phyloP scores from a whole-genome alignment of 1,284 basidiomycete genomes.

The Tilletia walkeri region DNA sequence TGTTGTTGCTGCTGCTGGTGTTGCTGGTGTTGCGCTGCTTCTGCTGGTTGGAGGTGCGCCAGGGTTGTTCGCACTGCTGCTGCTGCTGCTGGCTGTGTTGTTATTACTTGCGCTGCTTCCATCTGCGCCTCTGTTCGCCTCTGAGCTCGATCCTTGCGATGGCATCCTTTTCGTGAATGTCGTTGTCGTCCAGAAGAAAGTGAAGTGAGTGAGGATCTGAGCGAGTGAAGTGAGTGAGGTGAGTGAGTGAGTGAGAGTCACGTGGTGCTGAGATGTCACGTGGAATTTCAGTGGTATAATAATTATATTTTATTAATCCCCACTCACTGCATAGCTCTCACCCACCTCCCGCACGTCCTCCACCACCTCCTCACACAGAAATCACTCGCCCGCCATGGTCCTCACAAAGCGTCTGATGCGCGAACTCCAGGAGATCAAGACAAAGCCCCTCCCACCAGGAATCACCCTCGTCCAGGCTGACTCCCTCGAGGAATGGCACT shows the following conservation, averaged over 20 bases:
- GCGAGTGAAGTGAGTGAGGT: neutral
- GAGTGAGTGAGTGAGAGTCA: no score
- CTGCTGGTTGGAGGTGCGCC: neutral
- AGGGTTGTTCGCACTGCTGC: neutral
- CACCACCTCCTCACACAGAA: no score
- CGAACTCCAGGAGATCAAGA: conserved; percentile 38
- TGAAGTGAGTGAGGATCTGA: neutral
- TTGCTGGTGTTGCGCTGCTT: no score
- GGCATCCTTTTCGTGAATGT: neutral
- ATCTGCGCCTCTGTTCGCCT: neutral
- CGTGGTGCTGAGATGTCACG: no score
- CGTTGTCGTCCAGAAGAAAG: no score
- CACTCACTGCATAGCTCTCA: no score
- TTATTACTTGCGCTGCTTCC: neutral
- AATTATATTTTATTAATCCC: no score
- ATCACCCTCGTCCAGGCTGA: conserved; percentile 38
- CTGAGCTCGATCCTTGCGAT: neutral
- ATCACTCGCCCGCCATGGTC: conserved; percentile 24
- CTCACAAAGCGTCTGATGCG: conserved; percentile 38
- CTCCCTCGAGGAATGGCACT: conserved; percentile 41
- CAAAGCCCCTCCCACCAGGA: conserved; percentile 35
- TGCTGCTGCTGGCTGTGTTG: neutral
- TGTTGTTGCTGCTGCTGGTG: conserved; percentile 15
- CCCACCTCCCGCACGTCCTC: no score
- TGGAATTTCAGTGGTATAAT: no score